phyloP scores from a whole-genome alignment of 2,329 filamentous ascomycete species.

The Venturia carpophila region DNA sequence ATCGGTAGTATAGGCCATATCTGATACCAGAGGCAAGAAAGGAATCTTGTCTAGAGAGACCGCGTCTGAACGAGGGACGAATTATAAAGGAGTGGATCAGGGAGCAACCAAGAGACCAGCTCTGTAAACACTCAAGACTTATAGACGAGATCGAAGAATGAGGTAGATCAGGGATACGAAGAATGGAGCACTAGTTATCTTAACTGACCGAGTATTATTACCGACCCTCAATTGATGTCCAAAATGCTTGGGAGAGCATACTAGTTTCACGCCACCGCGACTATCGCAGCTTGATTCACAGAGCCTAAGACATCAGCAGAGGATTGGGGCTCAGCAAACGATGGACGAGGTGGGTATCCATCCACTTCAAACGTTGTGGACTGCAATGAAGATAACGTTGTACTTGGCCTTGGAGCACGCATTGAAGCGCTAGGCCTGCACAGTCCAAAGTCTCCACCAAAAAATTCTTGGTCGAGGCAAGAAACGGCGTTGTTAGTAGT shows the following conservation, averaged over 20 bases:
- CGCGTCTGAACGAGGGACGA: not conserved
- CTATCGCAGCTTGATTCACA: constrained; percentile 2
- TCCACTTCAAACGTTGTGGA: constrained; percentile 4
- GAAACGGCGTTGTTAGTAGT: not conserved
- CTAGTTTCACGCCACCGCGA: constrained; percentile 8
- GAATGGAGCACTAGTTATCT: constrained; percentile 9
- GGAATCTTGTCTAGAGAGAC: not conserved
- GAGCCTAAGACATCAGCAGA: constrained; percentile 1
- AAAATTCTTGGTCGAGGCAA: constrained; percentile 1
- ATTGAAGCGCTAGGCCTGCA: constrained; percentile 12
- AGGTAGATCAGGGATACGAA: constrained; percentile 8
- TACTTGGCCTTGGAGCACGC: not conserved
- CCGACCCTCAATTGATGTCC: not conserved
- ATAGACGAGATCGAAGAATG: not conserved
- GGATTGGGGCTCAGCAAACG: constrained; percentile 8
- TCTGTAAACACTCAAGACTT: not conserved
- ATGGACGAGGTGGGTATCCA: constrained; percentile 6
- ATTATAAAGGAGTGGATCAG: constrained; percentile 6
- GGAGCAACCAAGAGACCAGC: constrained; percentile 3
- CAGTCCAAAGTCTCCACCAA: constrained; percentile 7
- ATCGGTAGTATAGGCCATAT: not conserved
- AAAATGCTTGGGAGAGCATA: constrained; percentile 2
- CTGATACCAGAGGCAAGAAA: not conserved
- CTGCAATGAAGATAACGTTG: not conserved
- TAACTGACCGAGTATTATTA: constrained; percentile 1